phyloP scores from a whole-genome alignment of 2,329 filamentous ascomycete genomes.

The Calonectria pseudoreteaudii region DNA sequence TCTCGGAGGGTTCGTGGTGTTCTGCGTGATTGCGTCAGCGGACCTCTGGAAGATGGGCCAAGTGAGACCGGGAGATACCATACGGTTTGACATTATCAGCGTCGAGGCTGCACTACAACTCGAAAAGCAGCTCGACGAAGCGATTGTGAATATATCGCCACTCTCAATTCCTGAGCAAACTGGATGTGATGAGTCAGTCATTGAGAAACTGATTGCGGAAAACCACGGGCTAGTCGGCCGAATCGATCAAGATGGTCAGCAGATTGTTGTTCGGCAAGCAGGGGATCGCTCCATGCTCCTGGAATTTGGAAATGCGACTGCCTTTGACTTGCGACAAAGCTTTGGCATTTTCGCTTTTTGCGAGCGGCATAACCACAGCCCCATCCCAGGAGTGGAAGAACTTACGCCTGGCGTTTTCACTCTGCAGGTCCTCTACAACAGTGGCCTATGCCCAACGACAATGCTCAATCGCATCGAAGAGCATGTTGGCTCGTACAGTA shows the following conservation, averaged over 20 bases:
- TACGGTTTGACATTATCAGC: conserved; percentile 47
- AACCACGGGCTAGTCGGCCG: conserved; percentile 28
- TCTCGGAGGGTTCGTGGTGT: conserved; percentile 55
- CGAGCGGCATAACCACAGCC: conserved; percentile 41
- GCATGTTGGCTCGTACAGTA: conserved; percentile 41
- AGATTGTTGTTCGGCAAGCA: conserved; percentile 42
- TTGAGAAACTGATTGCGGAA: not conserved
- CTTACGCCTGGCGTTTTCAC: conserved; percentile 50
- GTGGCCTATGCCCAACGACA: conserved; percentile 26
- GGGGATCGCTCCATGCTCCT: conserved; percentile 50
- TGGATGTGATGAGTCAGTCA: not conserved
- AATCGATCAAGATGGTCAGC: conserved; percentile 29
- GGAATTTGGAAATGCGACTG: conserved; percentile 45
- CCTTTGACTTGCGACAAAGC: conserved; percentile 48
- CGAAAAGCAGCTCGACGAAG: conserved; percentile 33
- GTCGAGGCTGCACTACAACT: conserved; percentile 41
- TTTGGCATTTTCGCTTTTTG: conserved; percentile 50
- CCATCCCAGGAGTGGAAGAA: conserved; percentile 46
- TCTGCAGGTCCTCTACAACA: conserved; percentile 47
- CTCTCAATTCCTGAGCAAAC: not conserved
- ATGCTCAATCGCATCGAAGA: conserved; percentile 37
- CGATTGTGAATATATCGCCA: conserved; percentile 36
- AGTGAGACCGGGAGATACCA: conserved; percentile 51
- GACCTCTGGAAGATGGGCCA: conserved; percentile 58
- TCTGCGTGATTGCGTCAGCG: conserved; percentile 50